Base-by-base conservation (phyloP, 805 yeast species). In the Candida dajiaensis region DNA sequence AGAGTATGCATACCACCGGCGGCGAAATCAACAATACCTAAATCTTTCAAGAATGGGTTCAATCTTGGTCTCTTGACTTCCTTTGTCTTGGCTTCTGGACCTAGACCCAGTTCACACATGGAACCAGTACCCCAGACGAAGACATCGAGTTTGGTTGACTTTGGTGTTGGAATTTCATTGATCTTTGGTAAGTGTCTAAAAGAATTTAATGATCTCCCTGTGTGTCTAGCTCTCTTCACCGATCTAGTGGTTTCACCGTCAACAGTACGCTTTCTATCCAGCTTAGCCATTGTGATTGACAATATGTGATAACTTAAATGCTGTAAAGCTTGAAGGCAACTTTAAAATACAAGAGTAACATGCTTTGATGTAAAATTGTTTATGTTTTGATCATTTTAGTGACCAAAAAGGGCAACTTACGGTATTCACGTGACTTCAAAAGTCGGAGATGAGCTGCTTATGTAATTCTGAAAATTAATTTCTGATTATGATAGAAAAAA, bases 41-140 rank as follows among this genome's bases (percentile, higher is more conserved):
- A 78, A 3, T 77, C 77, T 25, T 83, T 85, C 51, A 94, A 71
- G 49, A 72, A 80, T 2, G 96, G 89, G 57, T 90, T 94, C 62
- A 92, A 71, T 54, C 99, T 78, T 16, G 99, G 99, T 62, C 99
- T 80, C 61, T 94, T 94, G 19, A 94, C 97, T 64, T 90, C 97
- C 50, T 89, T 89, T 33, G 89, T 92, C 54, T 77, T 84, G 2
- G 95, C 88, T n/a, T 73, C 77, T 10, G 98, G 98, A 1, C 99
- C 99, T n/a, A 94, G 72, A 1, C 99, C 99, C 25, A 94, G 73
- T 64, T 94, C 99, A 71, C 97, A 89, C 94, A 94, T 92, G 0
- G 96, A 83, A 2, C 99, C 99, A 2, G 95, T 79, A 37, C 99
- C 99, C 85, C 95, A 94, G 33, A 88, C 95, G 62, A 86, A 92